Base-by-base conservation (phyloP, 768 basidiomycete genomes). In the Leucocoprinus leucothites region DNA sequence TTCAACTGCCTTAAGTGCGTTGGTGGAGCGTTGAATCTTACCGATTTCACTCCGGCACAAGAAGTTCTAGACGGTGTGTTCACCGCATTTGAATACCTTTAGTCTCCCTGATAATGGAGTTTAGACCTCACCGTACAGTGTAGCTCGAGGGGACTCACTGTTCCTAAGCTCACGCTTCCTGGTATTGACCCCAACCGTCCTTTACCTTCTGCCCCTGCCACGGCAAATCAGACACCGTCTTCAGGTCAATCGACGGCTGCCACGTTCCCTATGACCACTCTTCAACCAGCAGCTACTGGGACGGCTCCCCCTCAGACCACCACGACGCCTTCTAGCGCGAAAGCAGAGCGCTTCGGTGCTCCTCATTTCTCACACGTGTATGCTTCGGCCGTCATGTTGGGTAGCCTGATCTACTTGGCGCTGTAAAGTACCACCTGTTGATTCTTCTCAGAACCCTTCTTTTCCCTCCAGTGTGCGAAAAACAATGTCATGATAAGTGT, bases 1-100 rank as follows among this genome's bases (percentile, higher is more conserved):
- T 68, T 67, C 59, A 58, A 67, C 53, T 75, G 74, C 44, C 63
- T 72, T 60, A 42, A 45, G 8, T 75, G 74, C 51, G 60, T 73
- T 38, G 72, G 72, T 4, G 47, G 18, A 11, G 64, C 67, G 1
- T 21, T 63, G 31, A 53, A 69, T 42, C 49, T 60, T 3, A 65
- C 64, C 18, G 64, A 72, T 54, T 78, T 59, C 46, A 51, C 66
- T 5, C 9, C 51, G 1, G 60, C 64, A 0, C 75, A 77, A 47
- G 38, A 21, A 11, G 48, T 53, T 38, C 63, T 71, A 36, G 65
- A 68, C 48, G 14, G 72, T 71, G 21, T 2, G 47, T 53, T 9
- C 21, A 34, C 22, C 24, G 43, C 18, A 2, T 16, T 21, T 24
- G 9, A 9, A 14, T 3, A 9, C 11, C 1, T 28, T 22, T 49